phyloP scores from a whole-genome alignment of 2,329 filamentous ascomycete species.

The Pestalotiopsis sp. region DNA sequence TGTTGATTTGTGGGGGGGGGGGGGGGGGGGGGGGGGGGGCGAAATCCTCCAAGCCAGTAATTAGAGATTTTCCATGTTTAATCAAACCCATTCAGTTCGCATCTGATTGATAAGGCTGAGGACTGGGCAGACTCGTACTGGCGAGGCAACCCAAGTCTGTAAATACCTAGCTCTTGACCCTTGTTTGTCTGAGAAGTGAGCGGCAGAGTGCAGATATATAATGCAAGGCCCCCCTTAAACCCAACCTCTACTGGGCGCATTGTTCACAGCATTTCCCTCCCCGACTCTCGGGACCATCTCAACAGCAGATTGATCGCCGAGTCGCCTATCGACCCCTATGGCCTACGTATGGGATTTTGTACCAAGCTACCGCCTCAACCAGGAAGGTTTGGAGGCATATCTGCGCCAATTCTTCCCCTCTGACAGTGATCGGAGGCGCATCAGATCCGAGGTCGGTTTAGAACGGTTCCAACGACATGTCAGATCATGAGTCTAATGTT shows the following conservation, averaged over 20 bases:
- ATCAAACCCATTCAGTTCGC: too few relatives aligned
- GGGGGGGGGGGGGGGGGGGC: too few relatives aligned
- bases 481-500: not conserved
- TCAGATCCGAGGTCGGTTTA: not conserved
- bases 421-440: not conserved
- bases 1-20: too few relatives aligned
- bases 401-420: not conserved
- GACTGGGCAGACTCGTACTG: not conserved
- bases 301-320: not conserved
- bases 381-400: not conserved
- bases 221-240: not conserved
- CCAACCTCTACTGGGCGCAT: not conserved
- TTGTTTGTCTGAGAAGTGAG: not conserved
- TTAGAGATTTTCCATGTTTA: too few relatives aligned
- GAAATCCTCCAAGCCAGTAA: too few relatives aligned
- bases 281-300: not conserved
- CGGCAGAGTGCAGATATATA: not conserved
- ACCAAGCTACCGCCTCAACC: slow-evolving; percentile 1
- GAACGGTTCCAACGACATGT: not conserved
- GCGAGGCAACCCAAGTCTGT: not conserved
- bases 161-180: not conserved
- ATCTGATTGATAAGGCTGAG: not conserved
- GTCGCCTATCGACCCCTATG: not conserved
- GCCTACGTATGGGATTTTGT: not conserved
- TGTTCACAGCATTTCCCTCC: not conserved